phyloP scores from a whole-genome alignment of 495 filamentous ascomycete genomes.

The Podospora fimiseda region DNA sequence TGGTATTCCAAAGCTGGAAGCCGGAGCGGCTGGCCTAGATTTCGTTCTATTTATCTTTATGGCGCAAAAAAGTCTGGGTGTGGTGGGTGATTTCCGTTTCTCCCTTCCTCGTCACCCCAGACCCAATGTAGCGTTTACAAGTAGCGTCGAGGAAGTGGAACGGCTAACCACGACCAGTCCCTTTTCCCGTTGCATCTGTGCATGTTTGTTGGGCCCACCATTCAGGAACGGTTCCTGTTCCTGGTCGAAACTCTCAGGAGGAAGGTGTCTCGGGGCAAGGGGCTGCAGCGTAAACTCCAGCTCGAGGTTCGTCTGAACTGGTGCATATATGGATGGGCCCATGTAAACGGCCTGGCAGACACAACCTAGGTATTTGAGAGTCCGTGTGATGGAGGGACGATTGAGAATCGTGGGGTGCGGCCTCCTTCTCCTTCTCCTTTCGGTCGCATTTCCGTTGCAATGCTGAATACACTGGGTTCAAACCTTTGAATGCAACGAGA shows the following conservation, averaged over 20 bases:
- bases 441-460: neutral
- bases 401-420: neutral
- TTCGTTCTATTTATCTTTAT: neutral
- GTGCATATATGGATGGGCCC: too few species aligned
- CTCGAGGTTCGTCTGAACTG: too few species aligned
- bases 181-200: neutral
- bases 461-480: too few species aligned
- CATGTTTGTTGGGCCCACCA: neutral
- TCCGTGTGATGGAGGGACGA: neutral
- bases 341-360: too few species aligned
- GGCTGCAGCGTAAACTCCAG: too few species aligned
- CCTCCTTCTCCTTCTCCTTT: neutral
- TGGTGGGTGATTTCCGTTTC: neutral
- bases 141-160: too few species aligned
- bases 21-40: neutral
- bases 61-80: neutral
- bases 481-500: too few species aligned
- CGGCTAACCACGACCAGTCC: neutral
- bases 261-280: neutral
- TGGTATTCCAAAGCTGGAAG: conserved; percentile 3
- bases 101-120: too few species aligned
- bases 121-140: too few species aligned
- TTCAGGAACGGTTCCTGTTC: neutral
- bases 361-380: too few species aligned
- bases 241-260: neutral